A percentile compares a stretch with the other conserved stretches of the same genome.
phyloP scores from a whole-genome alignment of 2,329 filamentous ascomycete genomes.

The Trichoderma sp. region DNA sequence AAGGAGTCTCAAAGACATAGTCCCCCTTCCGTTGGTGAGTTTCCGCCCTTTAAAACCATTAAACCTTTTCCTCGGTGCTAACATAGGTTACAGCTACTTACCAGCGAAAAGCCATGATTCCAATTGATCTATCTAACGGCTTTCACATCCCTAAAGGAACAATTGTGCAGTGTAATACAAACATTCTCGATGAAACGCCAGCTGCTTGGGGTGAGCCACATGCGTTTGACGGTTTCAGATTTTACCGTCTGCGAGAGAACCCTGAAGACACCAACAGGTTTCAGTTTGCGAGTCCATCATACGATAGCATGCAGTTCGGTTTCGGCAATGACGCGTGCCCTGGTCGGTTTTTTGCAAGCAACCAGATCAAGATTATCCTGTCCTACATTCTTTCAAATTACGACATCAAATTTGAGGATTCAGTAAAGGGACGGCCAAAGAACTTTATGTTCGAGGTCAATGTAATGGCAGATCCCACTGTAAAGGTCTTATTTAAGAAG shows the following conservation, averaged over 20 bases:
- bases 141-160: slow-evolving; percentile 43
- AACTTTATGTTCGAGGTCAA: neutral
- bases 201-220: slow-evolving; percentile 27
- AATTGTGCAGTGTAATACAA: slow-evolving; percentile 30
- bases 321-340: slow-evolving; percentile 53
- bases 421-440: neutral
- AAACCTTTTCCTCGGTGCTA: neutral
- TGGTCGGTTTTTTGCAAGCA: slow-evolving; percentile 52
- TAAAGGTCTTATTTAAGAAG: neutral
- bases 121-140: slow-evolving; percentile 45
- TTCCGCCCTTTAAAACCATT: accelerated
- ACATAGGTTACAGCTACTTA: neutral
- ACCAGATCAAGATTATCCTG: slow-evolving; percentile 51
- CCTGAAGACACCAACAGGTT: slow-evolving; percentile 29
- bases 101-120: slow-evolving; percentile 43
- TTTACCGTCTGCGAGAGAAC: slow-evolving; percentile 39
- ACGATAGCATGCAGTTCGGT: slow-evolving; percentile 49
- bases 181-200: neutral
- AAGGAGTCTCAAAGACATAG: slow-evolving; percentile 34
- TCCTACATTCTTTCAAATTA: slow-evolving; percentile 49
- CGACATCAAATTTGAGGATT: slow-evolving; percentile 40
- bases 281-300: slow-evolving; percentile 50
- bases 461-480: neutral
- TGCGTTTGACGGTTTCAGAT: slow-evolving; percentile 48
- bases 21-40: neutral